These are phyloP conservation scores for Berberis vulgaris DNA, from an alignment of 164 flowering plant species.

Conservation along the genomic window DNA sequence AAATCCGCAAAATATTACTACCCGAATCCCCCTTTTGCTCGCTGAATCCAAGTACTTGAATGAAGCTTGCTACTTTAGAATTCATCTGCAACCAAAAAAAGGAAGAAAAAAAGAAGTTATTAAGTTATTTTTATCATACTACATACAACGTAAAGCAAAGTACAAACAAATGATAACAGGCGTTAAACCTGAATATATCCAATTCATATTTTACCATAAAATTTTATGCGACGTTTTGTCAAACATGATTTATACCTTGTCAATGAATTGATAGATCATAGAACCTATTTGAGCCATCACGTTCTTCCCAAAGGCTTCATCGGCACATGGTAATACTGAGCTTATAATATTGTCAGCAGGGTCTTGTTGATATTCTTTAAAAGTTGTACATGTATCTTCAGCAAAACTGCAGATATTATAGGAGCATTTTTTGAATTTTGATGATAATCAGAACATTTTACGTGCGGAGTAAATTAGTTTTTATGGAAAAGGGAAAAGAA, in stretches of 20 bases:
- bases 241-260: conserved; percentile 22
- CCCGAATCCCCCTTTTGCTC: neutral
- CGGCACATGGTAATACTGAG: conserved; percentile 35
- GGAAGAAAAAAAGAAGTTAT: neutral
- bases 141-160: no score
- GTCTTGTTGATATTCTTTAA: conserved; percentile 28
- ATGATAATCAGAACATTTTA: neutral
- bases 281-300: conserved; percentile 24
- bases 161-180: no score
- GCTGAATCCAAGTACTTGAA: conserved; percentile 8
- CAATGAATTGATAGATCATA: conserved; percentile 28
- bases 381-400: conserved; percentile 43
- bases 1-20: conserved; percentile 15
- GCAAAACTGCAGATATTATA: conserved; percentile 30
- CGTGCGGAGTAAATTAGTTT: neutral
- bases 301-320: conserved; percentile 15
- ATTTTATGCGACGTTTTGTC: no score
- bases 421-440: neutral
- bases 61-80: conserved; percentile 16
- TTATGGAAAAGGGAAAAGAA: neutral
- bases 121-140: neutral
- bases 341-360: conserved; percentile 30
- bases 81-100: conserved; percentile 33
- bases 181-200: no score
- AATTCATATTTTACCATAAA: no score